Evolutionary conservation across 768 basidiomycete species (phyloP).

Genomic region (Pulveroboletus sp.): DNA sequence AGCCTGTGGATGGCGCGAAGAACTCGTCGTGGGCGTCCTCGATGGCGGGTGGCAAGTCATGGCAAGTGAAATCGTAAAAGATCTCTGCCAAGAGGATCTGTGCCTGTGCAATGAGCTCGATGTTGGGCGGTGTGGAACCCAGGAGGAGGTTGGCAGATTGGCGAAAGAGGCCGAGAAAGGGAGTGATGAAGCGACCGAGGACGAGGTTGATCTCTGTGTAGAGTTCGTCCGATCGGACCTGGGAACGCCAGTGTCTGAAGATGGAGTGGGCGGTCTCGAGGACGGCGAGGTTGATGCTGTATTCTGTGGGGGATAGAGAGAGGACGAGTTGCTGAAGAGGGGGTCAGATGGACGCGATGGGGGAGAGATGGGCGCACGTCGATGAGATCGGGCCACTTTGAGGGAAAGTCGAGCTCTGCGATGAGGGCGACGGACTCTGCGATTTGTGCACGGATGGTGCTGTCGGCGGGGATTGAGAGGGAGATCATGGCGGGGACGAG

Average conservation of each 20-base stretch:
- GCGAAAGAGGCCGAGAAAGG: conserved; percentile 82
- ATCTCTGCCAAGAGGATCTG: conserved; percentile 80
- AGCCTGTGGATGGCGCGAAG: conserved; percentile 64
- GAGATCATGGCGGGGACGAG: conserved; percentile 91
- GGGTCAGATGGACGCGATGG: conserved; percentile 13
- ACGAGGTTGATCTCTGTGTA: conserved; percentile 92
- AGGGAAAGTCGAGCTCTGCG: conserved; percentile 88
- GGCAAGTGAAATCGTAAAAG: conserved; percentile 91
- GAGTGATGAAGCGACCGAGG: conserved; percentile 72
- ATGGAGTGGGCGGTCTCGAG: conserved; percentile 95
- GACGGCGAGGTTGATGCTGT: conserved; percentile 83
- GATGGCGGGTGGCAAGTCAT: conserved; percentile 91
- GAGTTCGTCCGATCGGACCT: conserved; percentile 81
- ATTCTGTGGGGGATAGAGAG: conserved; percentile 77
- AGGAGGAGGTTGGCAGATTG: conserved; percentile 56
- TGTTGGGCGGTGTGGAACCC: conserved; percentile 34
- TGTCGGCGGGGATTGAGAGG: conserved; percentile 70
- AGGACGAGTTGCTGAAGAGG: conserved; percentile 74
- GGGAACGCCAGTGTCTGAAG: conserved; percentile 89
- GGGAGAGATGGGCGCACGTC: conserved; percentile 56
- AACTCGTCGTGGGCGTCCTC: conserved; percentile 85
- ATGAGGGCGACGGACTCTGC: conserved; percentile 92
- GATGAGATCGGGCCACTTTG: conserved; percentile 82
- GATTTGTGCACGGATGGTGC: conserved; percentile 74
- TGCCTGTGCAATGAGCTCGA: conserved; percentile 59